These are phyloP conservation scores for Colletotrichum endophyticum DNA, from an alignment of 2,329 filamentous ascomycete genomes.

Conservation along the genomic window DNA sequence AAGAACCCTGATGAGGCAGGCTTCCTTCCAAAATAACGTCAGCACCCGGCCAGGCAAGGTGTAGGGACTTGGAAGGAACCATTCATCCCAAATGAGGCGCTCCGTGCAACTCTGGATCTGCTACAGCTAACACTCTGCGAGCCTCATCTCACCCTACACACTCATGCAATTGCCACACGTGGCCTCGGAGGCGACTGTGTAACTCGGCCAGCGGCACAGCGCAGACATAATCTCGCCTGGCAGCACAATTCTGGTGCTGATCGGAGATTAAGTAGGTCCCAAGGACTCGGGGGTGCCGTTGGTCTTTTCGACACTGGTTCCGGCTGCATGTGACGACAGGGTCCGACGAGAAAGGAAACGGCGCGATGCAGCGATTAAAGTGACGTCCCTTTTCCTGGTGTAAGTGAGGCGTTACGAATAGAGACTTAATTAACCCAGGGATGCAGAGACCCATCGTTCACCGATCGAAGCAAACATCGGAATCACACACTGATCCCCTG, in stretches of 20 bases:
- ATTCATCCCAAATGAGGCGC: not conserved
- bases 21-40: not conserved
- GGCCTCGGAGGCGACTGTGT: not conserved
- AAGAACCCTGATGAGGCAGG: not conserved
- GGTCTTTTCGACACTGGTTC: not conserved
- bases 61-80: not conserved
- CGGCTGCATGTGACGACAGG: slow-evolving; percentile 5
- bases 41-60: not conserved
- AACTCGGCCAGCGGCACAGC: not conserved
- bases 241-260: not conserved
- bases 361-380: not conserved
- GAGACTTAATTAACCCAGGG: not conserved
- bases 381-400: not conserved
- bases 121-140: not conserved
- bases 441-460: not conserved
- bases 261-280: slow-evolving; percentile 12
- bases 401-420: not conserved
- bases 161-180: not conserved
- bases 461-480: not conserved
- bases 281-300: not conserved
- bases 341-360: not conserved
- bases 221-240: not conserved
- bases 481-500: not conserved
- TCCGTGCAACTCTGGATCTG: not conserved
- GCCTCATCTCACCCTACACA: not conserved